phyloP scores from a whole-genome alignment of 2,329 filamentous ascomycete species.

The Phoma sp. region DNA sequence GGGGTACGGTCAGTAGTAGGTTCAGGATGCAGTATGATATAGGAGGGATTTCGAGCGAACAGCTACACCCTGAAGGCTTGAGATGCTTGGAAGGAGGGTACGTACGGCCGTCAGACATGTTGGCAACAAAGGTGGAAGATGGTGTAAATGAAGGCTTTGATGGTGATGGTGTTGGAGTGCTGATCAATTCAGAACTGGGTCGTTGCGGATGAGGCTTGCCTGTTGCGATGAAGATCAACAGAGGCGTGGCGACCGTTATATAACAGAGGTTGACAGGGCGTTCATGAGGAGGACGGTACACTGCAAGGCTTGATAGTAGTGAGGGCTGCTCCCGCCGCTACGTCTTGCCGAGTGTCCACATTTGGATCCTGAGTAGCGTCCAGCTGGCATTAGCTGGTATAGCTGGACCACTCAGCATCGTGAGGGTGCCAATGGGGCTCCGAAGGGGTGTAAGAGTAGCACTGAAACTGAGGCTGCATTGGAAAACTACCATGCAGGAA shows the following conservation, averaged over 20 bases:
- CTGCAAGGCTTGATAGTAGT: conserved; percentile 41
- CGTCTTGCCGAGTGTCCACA: conserved; percentile 47
- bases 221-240: conserved; percentile 29
- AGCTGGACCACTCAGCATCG: conserved; percentile 45
- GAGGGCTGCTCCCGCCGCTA: conserved; percentile 49
- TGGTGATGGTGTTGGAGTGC: conserved; percentile 4
- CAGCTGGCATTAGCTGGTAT: conserved; percentile 43
- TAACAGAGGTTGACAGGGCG: conserved; percentile 36
- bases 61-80: not conserved
- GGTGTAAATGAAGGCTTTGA: conserved; percentile 4
- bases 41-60: not conserved
- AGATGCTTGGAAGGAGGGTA: conserved; percentile 17
- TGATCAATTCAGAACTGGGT: conserved; percentile 6
- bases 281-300: conserved; percentile 37
- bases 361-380: conserved; percentile 43
- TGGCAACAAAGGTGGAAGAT: conserved; percentile 15
- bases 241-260: conserved; percentile 47
- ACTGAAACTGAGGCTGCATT: conserved; percentile 28
- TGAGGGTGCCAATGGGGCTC: conserved; percentile 34
- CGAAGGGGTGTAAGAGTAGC: conserved; percentile 42
- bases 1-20: conserved; percentile 21
- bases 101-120: conserved; percentile 67
- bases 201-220: conserved; percentile 20
- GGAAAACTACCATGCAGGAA: conserved; percentile 34
- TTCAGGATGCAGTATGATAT: not conserved